Percentiles rank a stretch among this genome's conserved stretches.
Evolutionary conservation across 331 rosid genomes (phyloP).

Genomic region (Phaseolus coccineus): DNA sequence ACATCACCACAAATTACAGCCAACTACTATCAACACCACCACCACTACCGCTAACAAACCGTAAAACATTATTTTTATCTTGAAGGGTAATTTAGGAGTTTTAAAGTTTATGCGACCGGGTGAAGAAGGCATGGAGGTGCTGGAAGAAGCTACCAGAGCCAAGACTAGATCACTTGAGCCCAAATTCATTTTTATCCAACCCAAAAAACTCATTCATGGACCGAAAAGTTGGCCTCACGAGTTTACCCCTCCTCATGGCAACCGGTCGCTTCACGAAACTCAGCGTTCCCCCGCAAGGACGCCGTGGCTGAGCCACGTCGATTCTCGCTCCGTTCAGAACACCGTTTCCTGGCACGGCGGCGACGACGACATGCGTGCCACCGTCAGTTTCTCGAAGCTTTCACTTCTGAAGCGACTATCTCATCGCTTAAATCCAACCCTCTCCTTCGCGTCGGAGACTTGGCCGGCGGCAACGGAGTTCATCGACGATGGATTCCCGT

Average conservation of each 20-base stretch:
- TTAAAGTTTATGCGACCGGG: too few relatives aligned
- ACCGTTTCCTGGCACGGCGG: not conserved
- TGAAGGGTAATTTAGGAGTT: too few relatives aligned
- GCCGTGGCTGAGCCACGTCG: conserved; percentile 21
- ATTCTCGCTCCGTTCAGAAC: not conserved
- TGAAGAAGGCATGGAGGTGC: too few relatives aligned
- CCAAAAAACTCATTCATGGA: not conserved
- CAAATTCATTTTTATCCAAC: too few relatives aligned
- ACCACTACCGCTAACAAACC: too few relatives aligned
- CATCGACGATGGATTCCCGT: conserved; percentile 32
- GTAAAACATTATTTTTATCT: too few relatives aligned
- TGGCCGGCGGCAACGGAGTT: conserved; percentile 16
- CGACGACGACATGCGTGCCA: conserved; percentile 46
- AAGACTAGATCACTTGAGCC: too few relatives aligned
- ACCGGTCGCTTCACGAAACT: not conserved
- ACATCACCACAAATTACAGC: too few relatives aligned
- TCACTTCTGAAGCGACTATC: conserved; percentile 42
- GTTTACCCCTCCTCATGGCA: not conserved
- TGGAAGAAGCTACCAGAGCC: too few relatives aligned
- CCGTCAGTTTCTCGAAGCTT: conserved; percentile 18
- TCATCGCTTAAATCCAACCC: conserved; percentile 30
- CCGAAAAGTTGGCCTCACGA: not conserved
- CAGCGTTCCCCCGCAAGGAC: not conserved
- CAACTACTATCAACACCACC: too few relatives aligned
- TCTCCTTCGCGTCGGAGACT: conserved; percentile 45